Percentiles rank a stretch among this genome's conserved stretches.
Conservation (phyloP, 371 early-diverging fungal genomes). For the Funneliformis caledonium region DNA sequence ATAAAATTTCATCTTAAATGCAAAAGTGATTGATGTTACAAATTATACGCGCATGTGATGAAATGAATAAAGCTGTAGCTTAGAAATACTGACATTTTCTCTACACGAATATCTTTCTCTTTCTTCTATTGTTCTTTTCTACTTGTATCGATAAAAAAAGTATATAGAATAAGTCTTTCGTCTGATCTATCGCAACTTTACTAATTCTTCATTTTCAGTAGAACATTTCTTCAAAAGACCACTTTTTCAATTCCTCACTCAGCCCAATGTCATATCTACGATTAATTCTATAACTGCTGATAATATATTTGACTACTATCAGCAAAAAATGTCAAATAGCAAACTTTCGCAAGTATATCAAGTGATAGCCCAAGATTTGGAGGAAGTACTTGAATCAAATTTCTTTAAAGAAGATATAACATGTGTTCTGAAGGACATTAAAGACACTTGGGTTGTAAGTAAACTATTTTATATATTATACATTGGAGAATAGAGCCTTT, state of each 20-base stretch:
- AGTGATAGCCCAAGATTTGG: constrained; percentile 18
- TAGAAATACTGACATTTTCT: neutral
- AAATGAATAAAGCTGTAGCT: neutral
- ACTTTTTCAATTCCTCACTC: no score
- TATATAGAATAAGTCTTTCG: no score
- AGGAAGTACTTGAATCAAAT: constrained; percentile 21
- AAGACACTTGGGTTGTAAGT: constrained; percentile 21
- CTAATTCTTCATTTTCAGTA: no score
- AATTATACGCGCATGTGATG: neutral
- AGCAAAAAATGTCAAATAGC: constrained; percentile 21
- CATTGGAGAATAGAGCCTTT: constrained; percentile 32
- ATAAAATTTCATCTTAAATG: neutral
- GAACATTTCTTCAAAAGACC: no score
- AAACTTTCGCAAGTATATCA: constrained; percentile 24
- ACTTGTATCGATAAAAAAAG: no score
- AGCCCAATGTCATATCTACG: no score
- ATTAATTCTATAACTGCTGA: constrained; percentile 11
- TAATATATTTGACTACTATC: constrained; percentile 21
- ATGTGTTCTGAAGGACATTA: constrained; percentile 19
- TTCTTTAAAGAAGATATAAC: constrained; percentile 25
- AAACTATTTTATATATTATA: constrained; percentile 28
- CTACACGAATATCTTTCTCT: neutral
- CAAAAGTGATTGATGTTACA: neutral
- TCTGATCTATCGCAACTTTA: no score
- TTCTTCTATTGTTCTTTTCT: neutral